Evolutionary conservation across 192 early-diverging fungal species (phyloP).

Genomic region (Coemansia sp.): DNA sequence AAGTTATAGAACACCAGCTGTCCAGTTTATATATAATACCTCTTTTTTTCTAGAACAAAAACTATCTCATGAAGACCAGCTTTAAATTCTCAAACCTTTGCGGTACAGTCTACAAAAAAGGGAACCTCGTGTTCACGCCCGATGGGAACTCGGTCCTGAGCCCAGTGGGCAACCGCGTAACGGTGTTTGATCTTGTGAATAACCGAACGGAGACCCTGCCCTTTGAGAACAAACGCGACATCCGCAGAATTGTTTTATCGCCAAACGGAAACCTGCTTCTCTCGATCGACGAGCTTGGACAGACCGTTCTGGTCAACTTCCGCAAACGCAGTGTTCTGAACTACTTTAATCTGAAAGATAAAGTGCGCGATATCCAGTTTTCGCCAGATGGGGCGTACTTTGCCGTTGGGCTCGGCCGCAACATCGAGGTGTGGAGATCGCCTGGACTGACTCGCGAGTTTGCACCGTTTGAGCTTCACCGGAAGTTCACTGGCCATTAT

Average conservation of each 20-base stretch:
- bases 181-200: conserved; percentile 93
- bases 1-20: no score
- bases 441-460: conserved; percentile 92
- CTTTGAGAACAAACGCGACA: conserved; percentile 92
- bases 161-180: conserved; percentile 95
- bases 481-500: conserved; percentile 74
- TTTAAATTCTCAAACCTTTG: conserved; percentile 94
- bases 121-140: conserved; percentile 93
- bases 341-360: conserved; percentile 83
- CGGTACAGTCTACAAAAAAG: conserved; percentile 95
- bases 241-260: conserved; percentile 82
- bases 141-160: conserved; percentile 91
- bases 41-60: not conserved
- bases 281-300: conserved; percentile 92
- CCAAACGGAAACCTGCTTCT: conserved; percentile 88
- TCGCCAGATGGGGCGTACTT: conserved; percentile 87
- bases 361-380: conserved; percentile 83
- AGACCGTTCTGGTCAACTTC: conserved; percentile 84
- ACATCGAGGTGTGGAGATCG: conserved; percentile 87
- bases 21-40: not conserved
- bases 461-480: conserved; percentile 84
- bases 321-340: conserved; percentile 82
- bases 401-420: conserved; percentile 83
- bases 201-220: conserved; percentile 91
- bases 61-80: conserved; percentile 54